phyloP scores from a whole-genome alignment of 163 green algal genomes.

The Chlorella variabilis region DNA sequence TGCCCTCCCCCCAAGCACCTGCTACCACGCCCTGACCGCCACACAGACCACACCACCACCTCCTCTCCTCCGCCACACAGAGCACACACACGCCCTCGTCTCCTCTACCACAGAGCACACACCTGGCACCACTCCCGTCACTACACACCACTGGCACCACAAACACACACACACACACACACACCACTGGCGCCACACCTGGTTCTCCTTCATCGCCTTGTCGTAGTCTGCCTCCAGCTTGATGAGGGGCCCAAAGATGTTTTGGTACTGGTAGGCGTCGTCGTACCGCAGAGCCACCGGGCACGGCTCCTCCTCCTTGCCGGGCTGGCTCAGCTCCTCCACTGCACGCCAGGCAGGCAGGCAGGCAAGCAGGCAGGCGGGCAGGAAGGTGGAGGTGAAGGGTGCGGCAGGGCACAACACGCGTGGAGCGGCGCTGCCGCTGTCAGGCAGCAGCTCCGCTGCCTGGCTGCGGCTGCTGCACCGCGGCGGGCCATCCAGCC shows the following conservation, averaged over 20 bases:
- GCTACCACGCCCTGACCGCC: too few species aligned
- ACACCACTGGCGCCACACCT: conserved; percentile 52
- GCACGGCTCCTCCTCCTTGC: conserved; percentile 72
- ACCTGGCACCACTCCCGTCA: too few species aligned
- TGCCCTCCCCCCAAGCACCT: too few species aligned
- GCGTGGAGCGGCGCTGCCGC: not conserved
- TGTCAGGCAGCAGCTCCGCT: too few species aligned
- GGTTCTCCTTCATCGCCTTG: conserved; percentile 89
- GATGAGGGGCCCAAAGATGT: conserved; percentile 91
- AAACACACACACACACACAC: too few species aligned
- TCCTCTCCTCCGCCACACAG: too few species aligned
- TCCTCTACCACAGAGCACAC: too few species aligned
- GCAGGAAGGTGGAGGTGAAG: not conserved
- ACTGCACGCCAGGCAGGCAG: conserved; percentile 37
- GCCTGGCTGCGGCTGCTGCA: too few species aligned
- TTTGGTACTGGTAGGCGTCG: conserved; percentile 77
- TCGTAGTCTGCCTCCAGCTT: conserved; percentile 97
- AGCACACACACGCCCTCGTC: too few species aligned
- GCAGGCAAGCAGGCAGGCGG: not conserved
- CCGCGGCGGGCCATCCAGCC: too few species aligned
- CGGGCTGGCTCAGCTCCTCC: conserved; percentile 75
- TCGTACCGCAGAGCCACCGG: conserved; percentile 71
- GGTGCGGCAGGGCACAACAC: not conserved
- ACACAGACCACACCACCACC: too few species aligned
- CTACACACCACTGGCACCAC: too few species aligned